Evolutionary conservation across 306 rosid genomes (phyloP).

Genomic region (Inga laurina): DNA sequence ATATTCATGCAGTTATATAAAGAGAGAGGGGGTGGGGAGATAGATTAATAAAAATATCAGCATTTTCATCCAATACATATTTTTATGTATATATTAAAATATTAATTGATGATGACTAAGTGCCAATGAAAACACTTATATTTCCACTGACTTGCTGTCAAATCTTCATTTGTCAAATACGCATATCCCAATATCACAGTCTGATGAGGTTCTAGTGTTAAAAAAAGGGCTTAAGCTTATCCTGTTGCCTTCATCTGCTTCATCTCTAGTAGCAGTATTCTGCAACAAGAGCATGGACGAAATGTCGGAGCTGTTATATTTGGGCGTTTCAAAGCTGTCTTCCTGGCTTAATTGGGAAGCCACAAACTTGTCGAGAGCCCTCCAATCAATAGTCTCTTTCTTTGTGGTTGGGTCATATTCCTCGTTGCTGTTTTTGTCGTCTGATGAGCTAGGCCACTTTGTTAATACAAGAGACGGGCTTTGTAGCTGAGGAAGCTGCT

Average conservation of each 20-base stretch:
- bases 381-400: constrained; percentile 80
- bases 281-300: constrained; percentile 57
- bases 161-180: constrained; percentile 76
- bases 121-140: not conserved
- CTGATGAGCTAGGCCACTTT: constrained; percentile 62
- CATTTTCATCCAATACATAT: constrained; percentile 31
- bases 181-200: constrained; percentile 91
- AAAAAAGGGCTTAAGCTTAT: constrained; percentile 56
- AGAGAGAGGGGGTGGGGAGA: too few species aligned
- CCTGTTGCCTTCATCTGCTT: constrained; percentile 43
- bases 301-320: constrained; percentile 40
- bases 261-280: constrained; percentile 18
- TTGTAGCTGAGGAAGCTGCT: constrained; percentile 77
- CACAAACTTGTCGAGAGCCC: constrained; percentile 91
- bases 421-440: constrained; percentile 51
- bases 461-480: constrained; percentile 68
- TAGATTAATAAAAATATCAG: constrained; percentile 24
- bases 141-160: constrained; percentile 4
- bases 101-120: constrained; percentile 3
- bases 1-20: too few species aligned
- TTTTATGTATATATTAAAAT: constrained; percentile 27
- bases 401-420: constrained; percentile 39
- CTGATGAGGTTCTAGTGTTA: constrained; percentile 47
- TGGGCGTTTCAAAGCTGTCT: constrained; percentile 52
- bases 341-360: constrained; percentile 92